These are phyloP conservation scores for Jaapia argillacea DNA, from an alignment of 768 basidiomycete genomes.

Conservation along the genomic window DNA sequence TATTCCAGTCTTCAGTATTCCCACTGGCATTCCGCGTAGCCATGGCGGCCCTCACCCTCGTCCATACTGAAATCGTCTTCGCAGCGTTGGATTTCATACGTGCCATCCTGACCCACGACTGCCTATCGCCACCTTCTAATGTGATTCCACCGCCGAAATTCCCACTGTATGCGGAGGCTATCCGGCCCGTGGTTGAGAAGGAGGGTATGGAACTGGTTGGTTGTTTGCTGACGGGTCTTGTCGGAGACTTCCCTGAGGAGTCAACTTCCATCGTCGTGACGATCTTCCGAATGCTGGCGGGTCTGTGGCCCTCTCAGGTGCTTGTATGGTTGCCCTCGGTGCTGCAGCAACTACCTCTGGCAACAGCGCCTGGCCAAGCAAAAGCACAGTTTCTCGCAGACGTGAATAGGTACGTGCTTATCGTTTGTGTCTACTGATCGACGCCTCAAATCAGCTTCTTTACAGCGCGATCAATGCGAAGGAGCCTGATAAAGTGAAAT, in stretches of 20 bases:
- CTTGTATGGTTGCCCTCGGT: slow-evolving; percentile 64
- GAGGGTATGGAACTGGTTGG: slow-evolving; percentile 66
- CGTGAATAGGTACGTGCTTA: slow-evolving; percentile 47
- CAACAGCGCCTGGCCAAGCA: slow-evolving; percentile 48
- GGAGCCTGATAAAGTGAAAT: slow-evolving; percentile 77
- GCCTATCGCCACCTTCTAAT: slow-evolving; percentile 33
- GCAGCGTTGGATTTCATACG: slow-evolving; percentile 76
- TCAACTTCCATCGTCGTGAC: slow-evolving; percentile 61
- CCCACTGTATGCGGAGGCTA: slow-evolving; percentile 49
- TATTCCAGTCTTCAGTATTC: slow-evolving; percentile 74
- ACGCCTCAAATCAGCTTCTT: too few species aligned
- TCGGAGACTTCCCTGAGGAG: slow-evolving; percentile 86
- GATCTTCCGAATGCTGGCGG: slow-evolving; percentile 62
- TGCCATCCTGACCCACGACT: slow-evolving; percentile 65
- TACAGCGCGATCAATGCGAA: slow-evolving; percentile 54
- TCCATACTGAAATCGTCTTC: slow-evolving; percentile 76
- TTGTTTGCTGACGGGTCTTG: slow-evolving; percentile 66
- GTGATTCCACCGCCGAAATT: slow-evolving; percentile 48
- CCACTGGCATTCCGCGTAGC: slow-evolving; percentile 66
- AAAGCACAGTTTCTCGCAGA: slow-evolving; percentile 68
- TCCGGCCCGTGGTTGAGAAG: slow-evolving; percentile 50
- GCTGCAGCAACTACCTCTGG: slow-evolving; percentile 57
- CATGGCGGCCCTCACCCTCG: slow-evolving; percentile 72
- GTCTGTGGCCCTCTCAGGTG: slow-evolving; percentile 59
- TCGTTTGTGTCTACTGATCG: too few species aligned